Percentiles rank a stretch among this genome's conserved stretches.
Evolutionary conservation across 1,284 basidiomycete species (phyloP).

Genomic region (Inonotus obliquus): DNA sequence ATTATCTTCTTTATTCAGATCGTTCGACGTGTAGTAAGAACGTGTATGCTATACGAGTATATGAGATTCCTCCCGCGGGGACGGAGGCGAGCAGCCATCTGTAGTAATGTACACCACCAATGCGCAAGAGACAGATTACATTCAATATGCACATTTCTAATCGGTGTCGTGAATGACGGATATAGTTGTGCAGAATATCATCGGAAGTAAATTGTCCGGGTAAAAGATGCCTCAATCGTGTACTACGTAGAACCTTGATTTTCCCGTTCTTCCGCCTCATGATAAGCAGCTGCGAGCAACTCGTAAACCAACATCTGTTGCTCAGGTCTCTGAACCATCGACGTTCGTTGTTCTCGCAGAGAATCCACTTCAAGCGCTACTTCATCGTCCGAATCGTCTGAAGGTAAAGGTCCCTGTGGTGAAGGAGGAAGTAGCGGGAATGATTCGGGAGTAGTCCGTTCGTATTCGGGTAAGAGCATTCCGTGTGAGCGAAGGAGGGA

Average conservation of each 20-base stretch:
- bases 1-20: too few relatives aligned
- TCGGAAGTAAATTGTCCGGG: background rate
- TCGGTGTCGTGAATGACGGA: too few relatives aligned
- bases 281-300: conserved; percentile 39
- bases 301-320: conserved; percentile 69
- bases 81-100: too few relatives aligned
- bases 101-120: too few relatives aligned
- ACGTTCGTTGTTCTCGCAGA: conserved; percentile 72
- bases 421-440: conserved; percentile 36
- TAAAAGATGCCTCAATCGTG: background rate
- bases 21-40: too few relatives aligned
- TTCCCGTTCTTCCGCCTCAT: conserved; percentile 9
- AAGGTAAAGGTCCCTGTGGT: conserved; percentile 53
- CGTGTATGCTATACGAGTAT: too few relatives aligned
- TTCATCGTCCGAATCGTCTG: conserved; percentile 48
- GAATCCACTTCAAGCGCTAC: conserved; percentile 71
- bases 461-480: conserved; percentile 36
- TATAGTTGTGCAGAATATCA: background rate
- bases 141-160: too few relatives aligned
- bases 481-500: conserved; percentile 62
- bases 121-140: too few relatives aligned
- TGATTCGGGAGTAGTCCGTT: conserved; percentile 16
- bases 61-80: too few relatives aligned
- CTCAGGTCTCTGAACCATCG: conserved; percentile 74
- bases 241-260: background rate